phyloP scores from a whole-genome alignment of 1,139 yeast genomes.

The Geotrichum australiense region DNA sequence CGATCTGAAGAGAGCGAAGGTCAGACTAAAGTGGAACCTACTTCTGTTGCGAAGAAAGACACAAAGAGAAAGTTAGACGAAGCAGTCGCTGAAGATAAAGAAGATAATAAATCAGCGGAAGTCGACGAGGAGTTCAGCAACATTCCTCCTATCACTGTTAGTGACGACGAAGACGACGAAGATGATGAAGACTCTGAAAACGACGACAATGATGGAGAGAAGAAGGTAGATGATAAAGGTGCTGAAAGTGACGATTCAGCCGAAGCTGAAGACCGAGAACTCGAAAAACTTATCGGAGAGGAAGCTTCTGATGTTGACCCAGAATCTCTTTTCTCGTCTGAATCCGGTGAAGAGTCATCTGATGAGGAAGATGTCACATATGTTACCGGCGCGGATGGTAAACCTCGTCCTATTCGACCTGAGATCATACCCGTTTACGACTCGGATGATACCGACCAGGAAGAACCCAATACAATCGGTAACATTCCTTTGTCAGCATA shows the following conservation, averaged over 20 bases:
- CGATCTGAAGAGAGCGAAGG: too few species aligned
- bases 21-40: not conserved
- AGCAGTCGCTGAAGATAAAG: conserved; percentile 15
- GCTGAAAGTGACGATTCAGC: conserved; percentile 23
- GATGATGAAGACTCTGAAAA: conserved; percentile 7
- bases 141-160: conserved; percentile 15
- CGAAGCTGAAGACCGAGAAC: conserved; percentile 25
- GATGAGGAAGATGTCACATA: conserved; percentile 23
- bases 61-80: conserved; percentile 1
- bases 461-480: conserved; percentile 82
- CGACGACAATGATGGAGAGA: conserved; percentile 15
- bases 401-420: conserved; percentile 67
- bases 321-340: not conserved
- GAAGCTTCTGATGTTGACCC: conserved; percentile 22
- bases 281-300: conserved; percentile 24
- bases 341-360: too few species aligned
- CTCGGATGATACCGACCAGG: conserved; percentile 86
- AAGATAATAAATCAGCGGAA: conserved; percentile 22
- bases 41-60: not conserved
- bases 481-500: conserved; percentile 88
- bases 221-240: conserved; percentile 13
- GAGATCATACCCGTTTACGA: conserved; percentile 91
- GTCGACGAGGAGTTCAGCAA: conserved; percentile 19
- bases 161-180: conserved; percentile 18
- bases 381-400: conserved; percentile 61